Evolutionary conservation across 441 rosid genomes (phyloP).

Genomic region (Populus tomentosa): DNA sequence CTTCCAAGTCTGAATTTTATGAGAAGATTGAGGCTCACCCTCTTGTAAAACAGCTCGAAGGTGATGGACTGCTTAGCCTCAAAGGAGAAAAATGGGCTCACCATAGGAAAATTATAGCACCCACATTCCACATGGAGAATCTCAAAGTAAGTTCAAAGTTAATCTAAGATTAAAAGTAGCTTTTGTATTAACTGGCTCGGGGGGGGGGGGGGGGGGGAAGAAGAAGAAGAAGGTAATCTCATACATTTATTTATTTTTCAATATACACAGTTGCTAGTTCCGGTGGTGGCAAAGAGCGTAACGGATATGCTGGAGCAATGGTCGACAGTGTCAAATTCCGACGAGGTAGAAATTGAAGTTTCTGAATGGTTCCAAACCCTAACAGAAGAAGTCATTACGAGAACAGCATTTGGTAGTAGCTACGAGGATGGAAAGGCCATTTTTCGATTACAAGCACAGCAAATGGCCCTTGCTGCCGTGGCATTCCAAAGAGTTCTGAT

Average conservation of each 20-base stretch:
- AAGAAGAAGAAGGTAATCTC: not conserved
- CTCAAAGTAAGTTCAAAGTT: conserved; percentile 51
- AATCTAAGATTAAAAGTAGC: not conserved
- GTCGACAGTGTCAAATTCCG: conserved; percentile 41
- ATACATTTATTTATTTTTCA: not conserved
- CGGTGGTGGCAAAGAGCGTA: conserved; percentile 72
- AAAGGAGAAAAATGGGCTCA: conserved; percentile 95
- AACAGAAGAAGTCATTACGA: conserved; percentile 77
- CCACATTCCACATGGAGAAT: conserved; percentile 91
- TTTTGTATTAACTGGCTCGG: too few relatives aligned
- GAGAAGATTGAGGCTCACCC: conserved; percentile 94
- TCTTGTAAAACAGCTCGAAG: conserved; percentile 88
- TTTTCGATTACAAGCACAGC: conserved; percentile 70
- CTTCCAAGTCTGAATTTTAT: conserved; percentile 65
- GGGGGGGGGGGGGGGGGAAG: too few relatives aligned
- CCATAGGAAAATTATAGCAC: conserved; percentile 80
- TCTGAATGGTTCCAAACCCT: conserved; percentile 78
- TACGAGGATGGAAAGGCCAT: conserved; percentile 79
- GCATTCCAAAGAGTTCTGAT: conserved; percentile 77
- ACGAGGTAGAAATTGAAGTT: conserved; percentile 70
- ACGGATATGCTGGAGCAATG: conserved; percentile 68
- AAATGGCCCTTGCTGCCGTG: conserved; percentile 74
- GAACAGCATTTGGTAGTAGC: conserved; percentile 81
- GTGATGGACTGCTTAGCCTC: conserved; percentile 87
- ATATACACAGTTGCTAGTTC: conserved; percentile 53